phyloP scores from a whole-genome alignment of 139 green algal genomes.

The Volvox reticuliferus region DNA sequence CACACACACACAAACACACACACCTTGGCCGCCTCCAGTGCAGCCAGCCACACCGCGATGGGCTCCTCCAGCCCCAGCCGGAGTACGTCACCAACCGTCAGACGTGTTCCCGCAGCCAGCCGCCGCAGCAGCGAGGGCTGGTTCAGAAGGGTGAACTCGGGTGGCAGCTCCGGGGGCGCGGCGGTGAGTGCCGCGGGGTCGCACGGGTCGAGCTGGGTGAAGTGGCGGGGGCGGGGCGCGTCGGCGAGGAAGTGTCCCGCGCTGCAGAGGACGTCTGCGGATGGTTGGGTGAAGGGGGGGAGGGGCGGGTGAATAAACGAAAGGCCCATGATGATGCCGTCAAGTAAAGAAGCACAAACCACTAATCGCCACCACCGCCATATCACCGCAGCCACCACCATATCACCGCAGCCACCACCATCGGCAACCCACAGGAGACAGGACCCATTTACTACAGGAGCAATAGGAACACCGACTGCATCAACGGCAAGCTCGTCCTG shows the following conservation, averaged over 20 bases:
- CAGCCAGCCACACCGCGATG: slow-evolving; percentile 22
- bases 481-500: no score
- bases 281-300: neutral
- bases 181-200: slow-evolving; percentile 17
- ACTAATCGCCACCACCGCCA: no score
- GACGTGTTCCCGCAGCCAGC: neutral
- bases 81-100: neutral
- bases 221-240: slow-evolving; percentile 25
- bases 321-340: no score
- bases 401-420: no score
- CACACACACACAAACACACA: neutral
- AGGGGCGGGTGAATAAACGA: neutral
- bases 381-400: no score
- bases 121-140: neutral
- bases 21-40: slow-evolving; percentile 34
- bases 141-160: neutral
- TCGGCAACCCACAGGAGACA: no score
- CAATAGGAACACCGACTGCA: no score
- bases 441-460: no score
- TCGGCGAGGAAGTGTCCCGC: slow-evolving; percentile 17
- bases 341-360: no score
- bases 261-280: neutral
- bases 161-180: neutral
- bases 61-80: slow-evolving; percentile 3
- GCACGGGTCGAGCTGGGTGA: slow-evolving; percentile 2